Base-by-base conservation (phyloP, 208 protist species). In the Leptomonas seymouri region DNA sequence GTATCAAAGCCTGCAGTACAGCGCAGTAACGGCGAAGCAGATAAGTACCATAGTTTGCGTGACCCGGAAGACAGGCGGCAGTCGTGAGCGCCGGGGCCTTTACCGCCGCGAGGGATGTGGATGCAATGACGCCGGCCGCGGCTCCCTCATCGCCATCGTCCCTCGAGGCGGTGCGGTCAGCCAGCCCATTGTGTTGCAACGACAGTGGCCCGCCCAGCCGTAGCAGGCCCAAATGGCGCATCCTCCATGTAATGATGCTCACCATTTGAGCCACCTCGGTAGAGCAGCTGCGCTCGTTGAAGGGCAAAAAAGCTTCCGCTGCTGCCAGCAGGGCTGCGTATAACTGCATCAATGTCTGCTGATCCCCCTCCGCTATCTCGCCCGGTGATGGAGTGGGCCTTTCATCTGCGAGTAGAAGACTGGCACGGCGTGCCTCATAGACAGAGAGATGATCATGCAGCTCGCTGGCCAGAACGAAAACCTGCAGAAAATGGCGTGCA, bases 191-290 rank as follows among this genome's bases (percentile, higher is more conserved):
- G 15, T 21, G 6, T 53, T 15, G 6, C 31, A 42, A 21, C 21
- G 16, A 20, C 54, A 44, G 31, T n/a, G 28, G 16, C 4, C 23
- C 28, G 6, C 23, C 44, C 9, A 30, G 12, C 7, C 2, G 4
- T 3, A 65, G 60, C 23, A 65, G 3, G 25, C 28, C 30, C 36
- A 60, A 12, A 11, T 36, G 5, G 0, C 27, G 71, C 62, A 76
- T 76, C 30, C 71, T 39, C 28, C 71, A 58, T 5, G 71, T 76
- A n/a, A 70, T 30, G 36, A 70, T 23, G 41, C 56, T 60, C 36
- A 63, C 23, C 27, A 66, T 28, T 21, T 76, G 71, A 16, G 66
- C 28, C 48, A 71, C 71, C 45, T 69, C 71, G 18, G 39, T 39
- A 21, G 25, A 54, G 58, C 41, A 20, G 1, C 64, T 56, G 2